Evolutionary conservation across 208 protist genomes (phyloP).

Genomic region (Borovskyia barvae): DNA sequence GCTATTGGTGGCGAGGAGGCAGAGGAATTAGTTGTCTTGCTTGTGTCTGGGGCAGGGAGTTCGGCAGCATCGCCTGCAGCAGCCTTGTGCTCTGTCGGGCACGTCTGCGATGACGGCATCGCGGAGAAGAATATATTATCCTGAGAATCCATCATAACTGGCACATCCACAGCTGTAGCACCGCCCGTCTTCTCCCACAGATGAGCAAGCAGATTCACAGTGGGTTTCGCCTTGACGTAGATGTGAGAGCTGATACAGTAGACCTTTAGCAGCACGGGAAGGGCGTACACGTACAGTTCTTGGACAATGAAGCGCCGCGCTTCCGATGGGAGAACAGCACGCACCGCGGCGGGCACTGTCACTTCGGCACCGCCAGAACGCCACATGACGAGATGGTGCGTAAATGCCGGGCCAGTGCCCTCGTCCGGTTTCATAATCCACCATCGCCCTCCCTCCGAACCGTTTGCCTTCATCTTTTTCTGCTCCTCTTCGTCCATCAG

Average conservation of each 20-base stretch:
- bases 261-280: conserved; percentile 85
- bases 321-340: conserved; percentile 35
- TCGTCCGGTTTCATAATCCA: conserved; percentile 84
- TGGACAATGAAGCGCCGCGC: conserved; percentile 60
- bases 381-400: conserved; percentile 81
- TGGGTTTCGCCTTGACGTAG: conserved; percentile 61
- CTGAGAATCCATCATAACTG: conserved; percentile 69
- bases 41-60: no score
- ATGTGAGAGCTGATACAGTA: conserved; percentile 66
- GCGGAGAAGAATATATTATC: conserved; percentile 40
- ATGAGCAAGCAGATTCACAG: conserved; percentile 39
- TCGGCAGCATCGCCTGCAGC: conserved; percentile 2
- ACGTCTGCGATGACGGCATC: conserved; percentile 12
- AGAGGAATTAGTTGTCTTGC: no score
- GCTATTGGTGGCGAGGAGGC: not conserved
- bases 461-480: conserved; percentile 9
- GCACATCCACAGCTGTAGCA: conserved; percentile 19
- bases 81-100: not conserved
- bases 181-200: conserved; percentile 16
- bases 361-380: conserved; percentile 5
- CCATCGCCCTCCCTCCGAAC: conserved; percentile 27
- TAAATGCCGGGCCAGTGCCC: conserved; percentile 66
- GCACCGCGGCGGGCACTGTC: conserved; percentile 34
- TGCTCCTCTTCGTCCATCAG: conserved; percentile 2
- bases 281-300: conserved; percentile 51